Evolutionary conservation across 352 stramenopile species (phyloP), one percentile per base, ranked within the genome.

Genomic region (Blastocystis sp.): DNA sequence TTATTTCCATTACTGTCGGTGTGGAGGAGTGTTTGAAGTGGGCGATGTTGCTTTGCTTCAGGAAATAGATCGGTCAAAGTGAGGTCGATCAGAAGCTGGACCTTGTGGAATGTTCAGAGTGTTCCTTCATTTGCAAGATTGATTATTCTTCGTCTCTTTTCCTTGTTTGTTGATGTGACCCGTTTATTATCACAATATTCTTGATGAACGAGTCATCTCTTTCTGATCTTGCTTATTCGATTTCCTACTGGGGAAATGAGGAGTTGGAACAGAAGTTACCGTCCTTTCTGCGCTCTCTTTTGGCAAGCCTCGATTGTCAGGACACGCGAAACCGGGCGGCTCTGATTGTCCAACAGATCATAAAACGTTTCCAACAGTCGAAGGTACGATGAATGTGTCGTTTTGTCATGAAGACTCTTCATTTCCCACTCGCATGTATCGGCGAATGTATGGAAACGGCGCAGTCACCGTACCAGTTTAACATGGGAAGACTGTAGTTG

Each of bases 11-110:
- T 44, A 57, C 1, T 78, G 67, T 27, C 67, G 67, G 4, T 78
- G 67, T 61, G 67, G 67, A 57, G 67, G 67, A 63, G 44, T 56
- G 32, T 78, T 78, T 59, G 67, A 78, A 51, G 67, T 78, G 4
- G 16, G 6, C 1, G 14, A 9, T 29, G 27, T 21, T 46, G 42
- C 56, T 34, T 18, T 4, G 29, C 32, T 4, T 59, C 16, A 59
- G 14, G 3, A 1, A 40, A 7, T 78, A 78, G 67, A 57, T 78
- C 27, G 56, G 27, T 61, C 11, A 78, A 36, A 4, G 57, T 6
- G 67, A 78, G 27, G 67, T 78, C 4, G n/a, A 21, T 14, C 14
- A 63, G 67, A 78, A 78, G 38, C 56, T 78, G 8, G 67, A 78
- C 18, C 38, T 59, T n/a, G 42, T 78, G 9, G 34, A 78, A 40